Evolutionary conservation across 371 early-diverging fungal genomes (phyloP), one percentile per base, ranked within the genome.

Genomic region (Apophysomyces variabilis): DNA sequence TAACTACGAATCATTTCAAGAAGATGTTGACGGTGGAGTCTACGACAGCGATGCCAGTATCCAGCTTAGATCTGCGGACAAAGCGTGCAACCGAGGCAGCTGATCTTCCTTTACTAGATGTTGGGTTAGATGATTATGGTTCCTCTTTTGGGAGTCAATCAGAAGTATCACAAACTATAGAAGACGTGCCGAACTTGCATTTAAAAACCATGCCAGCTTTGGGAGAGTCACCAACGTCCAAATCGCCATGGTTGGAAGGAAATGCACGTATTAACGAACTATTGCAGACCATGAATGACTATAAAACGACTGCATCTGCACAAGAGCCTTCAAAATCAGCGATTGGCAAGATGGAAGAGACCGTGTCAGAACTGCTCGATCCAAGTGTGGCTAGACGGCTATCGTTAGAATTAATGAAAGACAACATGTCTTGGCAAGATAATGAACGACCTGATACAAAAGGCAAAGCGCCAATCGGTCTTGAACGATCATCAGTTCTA

Each of bases 381-480:
- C 58, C 69, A 11, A 58, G 58, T 58, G 69, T 65, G 11, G 83
- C 85, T 14, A 69, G 89, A 57, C 68, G 89, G 7, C 66, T 87
- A 6, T 89, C 89, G 1, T 71, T 89, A 64, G 86, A 88, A 58
- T 65, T 87, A 45, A 88, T 89, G 88, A 78, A 85, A 36, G 86
- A 87, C 64, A 72, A 70, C 13, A 62, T 69, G 4, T 5, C 56
- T 35, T 16, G 57, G 36, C 57, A 66, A 43, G 61, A 69, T 37
- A 37, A 26, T 38, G 37, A 65, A 45, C 38, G 38, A 26, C n/a
- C 37, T 39, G 1, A 56, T 38, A 21, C 61, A 54, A 44, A 62
- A 57, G 32, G 44, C 9, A 61, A 61, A 37, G 61, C 21, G 6
- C 45, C 44, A 39, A 21, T 59, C 54, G 64, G 32, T 14, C 56